Conservation (phyloP, 2,329 filamentous ascomycete genomes). For the Ophiostoma fasciatum region DNA sequence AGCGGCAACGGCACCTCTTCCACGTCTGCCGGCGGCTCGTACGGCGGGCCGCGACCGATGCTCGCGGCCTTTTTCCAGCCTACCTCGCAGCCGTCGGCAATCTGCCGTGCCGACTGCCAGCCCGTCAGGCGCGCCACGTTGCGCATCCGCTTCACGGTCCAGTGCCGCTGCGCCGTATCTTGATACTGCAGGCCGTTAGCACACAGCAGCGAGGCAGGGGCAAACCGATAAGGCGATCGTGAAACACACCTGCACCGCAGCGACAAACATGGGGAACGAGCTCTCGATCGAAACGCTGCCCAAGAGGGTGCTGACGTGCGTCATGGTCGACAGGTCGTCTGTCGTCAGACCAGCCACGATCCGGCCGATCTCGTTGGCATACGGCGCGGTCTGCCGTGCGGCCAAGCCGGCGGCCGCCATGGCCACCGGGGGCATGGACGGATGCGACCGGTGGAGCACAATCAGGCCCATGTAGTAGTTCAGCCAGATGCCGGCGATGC, state of each 20-base stretch:
- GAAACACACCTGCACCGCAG: constrained; percentile 51
- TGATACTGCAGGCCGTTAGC: constrained; percentile 40
- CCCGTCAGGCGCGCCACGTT: constrained; percentile 70
- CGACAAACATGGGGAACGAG: constrained; percentile 72
- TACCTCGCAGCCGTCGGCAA: constrained; percentile 72
- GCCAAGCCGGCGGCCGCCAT: constrained; percentile 75
- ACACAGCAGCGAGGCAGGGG: background rate
- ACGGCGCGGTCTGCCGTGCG: constrained; percentile 53
- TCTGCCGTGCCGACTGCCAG: constrained; percentile 70
- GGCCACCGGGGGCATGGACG: constrained; percentile 78
- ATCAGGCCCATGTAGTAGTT: constrained; percentile 78
- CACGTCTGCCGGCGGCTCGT: constrained; percentile 34
- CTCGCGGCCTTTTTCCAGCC: constrained; percentile 65
- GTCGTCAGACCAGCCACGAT: constrained; percentile 60
- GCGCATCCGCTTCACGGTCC: constrained; percentile 59
- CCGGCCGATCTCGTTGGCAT: constrained; percentile 61
- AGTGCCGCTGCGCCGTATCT: constrained; percentile 56
- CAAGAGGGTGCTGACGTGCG: constrained; percentile 58
- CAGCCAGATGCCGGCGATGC: constrained; percentile 78
- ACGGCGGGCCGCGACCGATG: constrained; percentile 62
- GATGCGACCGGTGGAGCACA: constrained; percentile 67
- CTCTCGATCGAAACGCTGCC: constrained; percentile 73
- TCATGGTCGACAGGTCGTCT: constrained; percentile 34
- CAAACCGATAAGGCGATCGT: too few relatives aligned
- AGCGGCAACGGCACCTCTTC: constrained; percentile 24